Percentiles rank a stretch among this genome's conserved stretches.
Evolutionary conservation across 768 basidiomycete species (phyloP).

Genomic region (Austroboletus festivus): DNA sequence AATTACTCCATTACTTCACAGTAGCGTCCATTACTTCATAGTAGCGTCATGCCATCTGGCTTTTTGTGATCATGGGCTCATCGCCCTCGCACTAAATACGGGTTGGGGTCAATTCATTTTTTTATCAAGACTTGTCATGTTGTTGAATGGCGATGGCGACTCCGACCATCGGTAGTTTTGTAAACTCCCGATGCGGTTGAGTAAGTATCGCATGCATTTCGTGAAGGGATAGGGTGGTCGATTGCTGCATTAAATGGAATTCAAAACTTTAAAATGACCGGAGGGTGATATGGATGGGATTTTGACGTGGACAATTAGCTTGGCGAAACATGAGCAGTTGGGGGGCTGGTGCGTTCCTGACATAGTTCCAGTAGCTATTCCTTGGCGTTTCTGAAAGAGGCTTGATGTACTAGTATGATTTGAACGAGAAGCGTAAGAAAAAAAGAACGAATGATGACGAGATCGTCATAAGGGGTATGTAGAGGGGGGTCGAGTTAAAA

Average conservation of each 20-base stretch:
- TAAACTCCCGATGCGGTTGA: too few species aligned
- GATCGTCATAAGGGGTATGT: too few species aligned
- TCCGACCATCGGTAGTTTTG: too few species aligned
- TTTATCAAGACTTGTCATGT: too few species aligned
- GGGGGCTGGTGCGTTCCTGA: conserved; percentile 6
- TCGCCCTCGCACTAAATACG: not conserved
- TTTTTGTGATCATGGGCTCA: not conserved
- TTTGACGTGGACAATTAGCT: not conserved
- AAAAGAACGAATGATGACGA: conserved; percentile 12
- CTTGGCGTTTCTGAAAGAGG: not conserved
- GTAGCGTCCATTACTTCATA: too few species aligned
- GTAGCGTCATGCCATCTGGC: not conserved
- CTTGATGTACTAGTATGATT: too few species aligned
- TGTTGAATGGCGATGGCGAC: not conserved
- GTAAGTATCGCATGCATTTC: too few species aligned
- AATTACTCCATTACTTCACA: too few species aligned
- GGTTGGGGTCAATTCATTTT: not conserved
- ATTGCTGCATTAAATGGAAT: too few species aligned
- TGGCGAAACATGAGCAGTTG: conserved; percentile 1
- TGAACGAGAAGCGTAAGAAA: conserved; percentile 4
- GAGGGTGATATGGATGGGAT: not conserved
- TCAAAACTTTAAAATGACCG: too few species aligned
- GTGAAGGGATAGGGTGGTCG: too few species aligned
- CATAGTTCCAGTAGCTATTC: conserved; percentile 6
- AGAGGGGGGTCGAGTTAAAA: conserved; percentile 4